Base-by-base conservation (phyloP, 768 basidiomycete genomes). In the Leccinum sublutescens region DNA sequence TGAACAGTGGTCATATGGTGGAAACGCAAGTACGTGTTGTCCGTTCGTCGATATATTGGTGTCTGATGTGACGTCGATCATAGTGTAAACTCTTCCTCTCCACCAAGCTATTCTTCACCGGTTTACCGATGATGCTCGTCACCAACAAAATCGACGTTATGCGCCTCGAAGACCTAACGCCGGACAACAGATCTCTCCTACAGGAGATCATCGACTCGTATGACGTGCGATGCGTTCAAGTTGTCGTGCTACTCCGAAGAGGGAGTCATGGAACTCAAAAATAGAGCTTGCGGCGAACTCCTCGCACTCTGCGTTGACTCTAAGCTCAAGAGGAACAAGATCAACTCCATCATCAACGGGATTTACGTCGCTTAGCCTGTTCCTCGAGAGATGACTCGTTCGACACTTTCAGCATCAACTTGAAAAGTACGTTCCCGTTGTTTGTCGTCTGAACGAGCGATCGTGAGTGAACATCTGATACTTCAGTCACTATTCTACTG, bases 1-100 rank as follows among this genome's bases (percentile, higher is more conserved):
- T 63, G 97, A 98, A 76, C 97, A 99, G 72, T 99, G 61, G 97
- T 27, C 27, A 27, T 27, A 27, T 7, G 27, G 27, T 27, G 27
- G 27, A 97, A 76, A 96, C 96, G 45, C 95, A 95, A 83, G 93
- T 93, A 55, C 60, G 84, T 71, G n/a, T 17, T 17, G 14, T 60
- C 51, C 10, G 45, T 45, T 11, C 63, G n/a, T 49, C 5, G 5
- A 19, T 52, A 8, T 21, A 56, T 27, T 12, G 21, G 6, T 25
- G n/a, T 51, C 55, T 45, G 33, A 52, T 52, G 59, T 29, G 38
- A 34, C 19, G 34, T 27, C 19, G 1, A 10, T 29, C 33, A 15
- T 67, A 98, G 91, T 97, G 95, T 82, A 91, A 97, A 80, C 87
- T 98, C 63, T 98, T 95, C 85, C 92, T 98, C 75, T 98, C 97